Evolutionary conservation across 2,329 filamentous ascomycete species (phyloP), one percentile per base, ranked within the genome.

Genomic region (Pestalotiopsis fici): DNA sequence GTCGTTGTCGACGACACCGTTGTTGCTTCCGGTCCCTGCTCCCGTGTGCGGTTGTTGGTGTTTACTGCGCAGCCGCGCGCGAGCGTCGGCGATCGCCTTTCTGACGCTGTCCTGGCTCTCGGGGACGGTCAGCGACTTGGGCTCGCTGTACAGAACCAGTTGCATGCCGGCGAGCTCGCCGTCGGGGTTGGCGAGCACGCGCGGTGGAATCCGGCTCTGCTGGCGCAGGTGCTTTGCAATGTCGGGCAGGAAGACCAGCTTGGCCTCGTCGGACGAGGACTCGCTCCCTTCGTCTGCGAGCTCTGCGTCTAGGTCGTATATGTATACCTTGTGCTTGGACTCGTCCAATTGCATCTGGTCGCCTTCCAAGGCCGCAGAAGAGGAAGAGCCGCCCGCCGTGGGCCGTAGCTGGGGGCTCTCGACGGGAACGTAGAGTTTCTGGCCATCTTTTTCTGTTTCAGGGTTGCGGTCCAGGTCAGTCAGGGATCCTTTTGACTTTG

Each of bases 231-330:
- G 91, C 80, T 92, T 93, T 77, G 95, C 91, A 65, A 98, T 92
- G 76, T 97, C 93, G 0, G 94, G 90, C 0, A 97, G 86, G 82
- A 98, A 94, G 75, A 95, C 85, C 59, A 97, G 86, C 71, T 83
- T 86, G 71, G 87, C 86, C 25, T 87, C 83, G 69, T 86, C 84
- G 62, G 6, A 82, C 83, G 59, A 64, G 63, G 7, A 82, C 83
- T 67, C 66, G 43, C 18, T 50, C 15, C 43, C 43, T 65, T 63
- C 66, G 71, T 91, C 89, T 15, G 91, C 91, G 37, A 98, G 87
- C 80, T 98, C 95, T 73, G 92, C 92, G 76, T 97, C 94, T 11
- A 99, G 85, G 79, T 97, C 90, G 83, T 95, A 91, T 73, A 99
- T 94, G 84, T 96, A 98, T 68, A 98, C 89, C 76, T 92, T 93